Evolutionary conservation across 2,329 filamentous ascomycete genomes (phyloP), one percentile per base, ranked within the genome.

Genomic region (Fusarium scirpi): DNA sequence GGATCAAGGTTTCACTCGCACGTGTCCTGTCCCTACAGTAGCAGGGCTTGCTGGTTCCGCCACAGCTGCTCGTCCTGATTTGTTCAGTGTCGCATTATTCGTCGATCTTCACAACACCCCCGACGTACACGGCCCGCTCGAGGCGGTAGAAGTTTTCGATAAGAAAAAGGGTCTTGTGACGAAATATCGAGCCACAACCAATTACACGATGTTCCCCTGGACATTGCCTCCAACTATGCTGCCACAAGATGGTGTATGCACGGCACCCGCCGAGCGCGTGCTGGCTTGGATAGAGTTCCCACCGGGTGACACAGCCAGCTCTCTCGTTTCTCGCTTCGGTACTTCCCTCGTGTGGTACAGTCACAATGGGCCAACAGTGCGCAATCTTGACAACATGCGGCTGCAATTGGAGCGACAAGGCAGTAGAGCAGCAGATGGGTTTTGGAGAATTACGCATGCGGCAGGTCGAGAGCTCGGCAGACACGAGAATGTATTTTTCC

Each of bases 141-240:
- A 84, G 58, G 53, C 78, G 6, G 67, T 82, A 24, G 73, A 80
- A 24, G 62, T 78, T 15, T 76, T 87, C 82, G 81, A 89, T 82
- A 78, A 78, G 43, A 76, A 78, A 9, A 78, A 76, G 86, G 76
- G 80, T 85, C 58, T 82, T 77, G 64, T 80, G 10, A 78, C 74
- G 25, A 76, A 74, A 30, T 81, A 78, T 65, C 78, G 71, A 44
- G 90, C 90, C 16, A 88, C 87, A 9, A 90, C 89, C 1, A 97
- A 97, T 74, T 91, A 94, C 78, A 95, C 92, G 0, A 91, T 93
- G 74, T 98, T 94, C 76, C 96, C 96, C 0, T 98, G 95, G 95
- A 98, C 96, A 1, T 83, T 99, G 0, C 95, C 96, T 0, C 83
- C 85, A 2, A 85, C 88, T 27, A 85, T 97, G 72, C 86, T 98